phyloP scores from a whole-genome alignment of 2,329 filamentous ascomycete genomes.

The Colletotrichum sp. region DNA sequence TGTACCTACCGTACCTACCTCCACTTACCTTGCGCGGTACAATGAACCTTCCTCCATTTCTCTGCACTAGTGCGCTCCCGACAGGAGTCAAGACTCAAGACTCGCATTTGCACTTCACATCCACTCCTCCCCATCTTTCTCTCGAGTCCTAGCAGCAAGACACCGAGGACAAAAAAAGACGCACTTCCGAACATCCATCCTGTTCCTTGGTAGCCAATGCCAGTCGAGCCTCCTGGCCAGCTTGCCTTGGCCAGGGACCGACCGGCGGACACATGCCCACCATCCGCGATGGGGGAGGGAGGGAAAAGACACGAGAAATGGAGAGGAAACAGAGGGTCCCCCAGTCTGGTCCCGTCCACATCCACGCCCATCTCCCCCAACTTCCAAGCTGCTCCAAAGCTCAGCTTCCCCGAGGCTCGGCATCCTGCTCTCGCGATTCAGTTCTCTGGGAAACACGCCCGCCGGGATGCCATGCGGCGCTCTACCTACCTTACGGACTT shows the following conservation, averaged over 20 bases:
- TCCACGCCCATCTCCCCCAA: neutral
- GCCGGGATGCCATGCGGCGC: neutral
- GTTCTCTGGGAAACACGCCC: neutral
- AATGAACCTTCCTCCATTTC: neutral
- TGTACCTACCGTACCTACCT: neutral
- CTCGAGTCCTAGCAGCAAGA: neutral
- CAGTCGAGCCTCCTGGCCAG: neutral
- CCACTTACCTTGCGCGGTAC: neutral
- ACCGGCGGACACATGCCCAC: neutral
- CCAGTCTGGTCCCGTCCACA: neutral
- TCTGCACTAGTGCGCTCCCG: neutral
- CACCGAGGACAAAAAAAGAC: neutral
- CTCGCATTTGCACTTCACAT: neutral
- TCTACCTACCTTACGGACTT: neutral
- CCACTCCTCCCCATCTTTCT: neutral
- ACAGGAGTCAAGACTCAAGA: neutral
- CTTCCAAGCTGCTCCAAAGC: neutral
- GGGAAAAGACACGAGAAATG: neutral
- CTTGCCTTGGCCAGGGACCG: neutral
- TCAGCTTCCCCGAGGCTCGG: neutral
- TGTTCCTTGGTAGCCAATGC: conserved; percentile 3
- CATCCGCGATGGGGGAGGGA: neutral
- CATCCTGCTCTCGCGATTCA: neutral
- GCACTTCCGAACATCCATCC: neutral
- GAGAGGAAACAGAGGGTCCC: neutral